Conservation (phyloP, 352 stramenopile species). For the Pythium periplocum region DNA sequence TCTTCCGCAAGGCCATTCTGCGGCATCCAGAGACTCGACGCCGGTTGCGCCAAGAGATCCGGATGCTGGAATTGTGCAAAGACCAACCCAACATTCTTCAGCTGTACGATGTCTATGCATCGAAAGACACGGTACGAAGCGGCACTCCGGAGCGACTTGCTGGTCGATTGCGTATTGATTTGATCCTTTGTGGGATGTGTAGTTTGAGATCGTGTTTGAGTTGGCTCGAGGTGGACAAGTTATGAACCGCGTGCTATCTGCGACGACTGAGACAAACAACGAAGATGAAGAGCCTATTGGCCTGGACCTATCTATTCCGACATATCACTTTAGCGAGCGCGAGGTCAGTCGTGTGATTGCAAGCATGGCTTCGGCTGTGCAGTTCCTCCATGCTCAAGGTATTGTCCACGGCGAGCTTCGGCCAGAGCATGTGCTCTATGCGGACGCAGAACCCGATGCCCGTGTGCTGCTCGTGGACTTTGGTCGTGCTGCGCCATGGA, state of each 20-base stretch:
- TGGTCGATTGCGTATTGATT: not conserved
- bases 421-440: constrained; percentile 73
- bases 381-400: constrained; percentile 46
- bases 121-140: constrained; percentile 20
- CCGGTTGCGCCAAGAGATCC: constrained; percentile 67
- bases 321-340: constrained; percentile 35
- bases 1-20: constrained; percentile 52
- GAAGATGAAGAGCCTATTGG: not conserved
- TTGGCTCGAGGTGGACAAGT: constrained; percentile 61
- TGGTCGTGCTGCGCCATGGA: constrained; percentile 47
- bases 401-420: constrained; percentile 66
- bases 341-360: constrained; percentile 52
- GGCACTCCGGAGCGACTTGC: not conserved
- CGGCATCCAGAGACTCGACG: constrained; percentile 31
- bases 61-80: constrained; percentile 37
- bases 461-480: constrained; percentile 63
- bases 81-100: constrained; percentile 61
- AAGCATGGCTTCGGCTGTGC: constrained; percentile 34
- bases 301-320: not conserved
- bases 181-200: not conserved
- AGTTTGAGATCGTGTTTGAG: constrained; percentile 76
- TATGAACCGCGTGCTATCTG: constrained; percentile 27
- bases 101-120: constrained; percentile 56
- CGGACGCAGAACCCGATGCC: constrained; percentile 51
- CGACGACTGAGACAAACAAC: not conserved